Evolutionary conservation across 441 rosid genomes (phyloP).

Genomic region (Populus hybrid): DNA sequence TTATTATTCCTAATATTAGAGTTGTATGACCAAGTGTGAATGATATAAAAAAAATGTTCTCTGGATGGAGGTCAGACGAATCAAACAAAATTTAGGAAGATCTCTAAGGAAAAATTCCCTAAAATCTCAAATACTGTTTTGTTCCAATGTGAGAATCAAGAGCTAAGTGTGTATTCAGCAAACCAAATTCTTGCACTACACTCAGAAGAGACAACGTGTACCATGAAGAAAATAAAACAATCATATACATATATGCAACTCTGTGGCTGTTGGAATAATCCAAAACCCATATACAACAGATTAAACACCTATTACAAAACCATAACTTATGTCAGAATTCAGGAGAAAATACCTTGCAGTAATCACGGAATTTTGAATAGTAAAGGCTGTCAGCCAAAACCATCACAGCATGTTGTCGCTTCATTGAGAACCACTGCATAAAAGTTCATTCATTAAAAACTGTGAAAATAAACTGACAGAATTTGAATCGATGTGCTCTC

Average conservation of each 20-base stretch:
- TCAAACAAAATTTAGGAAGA: neutral
- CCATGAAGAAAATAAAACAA: neutral
- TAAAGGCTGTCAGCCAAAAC: slow-evolving; percentile 82
- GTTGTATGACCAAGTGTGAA: neutral
- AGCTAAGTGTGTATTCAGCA: neutral
- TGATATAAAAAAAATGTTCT: no score
- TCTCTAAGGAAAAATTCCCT: neutral
- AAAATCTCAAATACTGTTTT: no score
- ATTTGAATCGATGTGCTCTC: neutral
- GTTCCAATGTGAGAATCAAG: neutral
- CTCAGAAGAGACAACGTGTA: neutral
- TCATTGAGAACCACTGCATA: slow-evolving; percentile 97
- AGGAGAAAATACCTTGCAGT: slow-evolving; percentile 62
- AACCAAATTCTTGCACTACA: neutral
- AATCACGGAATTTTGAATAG: slow-evolving; percentile 80
- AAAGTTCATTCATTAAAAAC: slow-evolving; percentile 16
- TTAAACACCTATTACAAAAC: neutral
- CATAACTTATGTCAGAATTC: neutral
- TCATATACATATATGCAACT: neutral
- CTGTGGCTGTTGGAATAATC: neutral
- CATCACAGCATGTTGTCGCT: slow-evolving; percentile 92
- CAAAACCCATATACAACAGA: neutral
- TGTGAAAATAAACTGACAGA: neutral
- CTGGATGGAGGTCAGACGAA: no score
- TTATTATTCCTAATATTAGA: neutral